Base-by-base conservation (phyloP, 225 moss, liverwort and hornwort genomes). In the Bryoerythrophyllum caledonicum region DNA sequence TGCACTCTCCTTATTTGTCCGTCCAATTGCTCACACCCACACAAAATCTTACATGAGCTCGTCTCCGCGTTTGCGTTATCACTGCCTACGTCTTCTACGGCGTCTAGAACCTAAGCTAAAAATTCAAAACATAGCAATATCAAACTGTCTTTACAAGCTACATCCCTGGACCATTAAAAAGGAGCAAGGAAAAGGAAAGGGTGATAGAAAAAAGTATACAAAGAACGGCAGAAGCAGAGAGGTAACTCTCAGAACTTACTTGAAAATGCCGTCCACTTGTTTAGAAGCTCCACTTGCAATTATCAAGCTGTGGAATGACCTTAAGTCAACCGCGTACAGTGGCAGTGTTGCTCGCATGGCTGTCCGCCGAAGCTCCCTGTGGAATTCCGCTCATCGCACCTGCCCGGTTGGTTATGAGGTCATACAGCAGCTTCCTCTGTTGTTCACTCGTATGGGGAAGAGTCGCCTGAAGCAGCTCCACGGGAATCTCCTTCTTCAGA, bases 401-500 rank as follows among this genome's bases (percentile, higher is more conserved):
- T 43, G 99, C 93, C 57, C 95, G 85, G 68, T 95, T 91, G 8
- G 95, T 84, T 51, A 99, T 95, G 48, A 89, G 86, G 74, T 93
- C 95, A 71, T 95, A 86, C 63, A 99, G 83, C 26, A 88, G 67
- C 70, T 88, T 95, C 74, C 99, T 90, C 91, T 99, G 99, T 54
- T 90, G 90, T 67, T 99, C 99, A 81, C 91, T 99, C 3, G 93
- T 99, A 58, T 99, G 99, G 70, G 99, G 95, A 25, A 99, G 82
- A 71, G 95, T 95, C 4, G 99, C 95, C 78, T 93, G 91, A 58
- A 99, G 83, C 64, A 99, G 82, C 81, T 99, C 99, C 43, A 99
- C 99, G 23, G 99, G 99, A 51, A 99, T 95, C 82, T 95, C 99
- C 76, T 99, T 99, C 67, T 90, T 95, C 91, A 99, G 82, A 12